Conservation (phyloP, 352 stramenopile genomes). For the Globisporangium uncinulatum region DNA sequence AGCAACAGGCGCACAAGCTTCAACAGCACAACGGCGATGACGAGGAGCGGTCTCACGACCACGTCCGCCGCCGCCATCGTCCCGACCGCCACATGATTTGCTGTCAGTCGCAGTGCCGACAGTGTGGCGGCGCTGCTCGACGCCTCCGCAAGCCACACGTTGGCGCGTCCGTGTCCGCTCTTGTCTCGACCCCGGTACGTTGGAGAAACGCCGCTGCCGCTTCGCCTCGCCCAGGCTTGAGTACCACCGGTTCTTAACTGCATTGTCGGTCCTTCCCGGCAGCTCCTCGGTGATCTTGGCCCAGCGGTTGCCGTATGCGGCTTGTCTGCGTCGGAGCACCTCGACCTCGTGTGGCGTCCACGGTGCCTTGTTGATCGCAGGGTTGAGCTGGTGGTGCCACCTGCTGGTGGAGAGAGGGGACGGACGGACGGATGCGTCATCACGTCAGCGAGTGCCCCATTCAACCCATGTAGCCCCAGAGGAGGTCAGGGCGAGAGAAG, state of each 20-base stretch:
- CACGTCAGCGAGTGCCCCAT: too few relatives aligned
- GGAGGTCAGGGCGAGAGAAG: neutral
- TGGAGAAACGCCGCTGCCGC: neutral
- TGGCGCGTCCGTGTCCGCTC: neutral
- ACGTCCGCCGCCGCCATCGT: too few relatives aligned
- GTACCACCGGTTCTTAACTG: constrained; percentile 51
- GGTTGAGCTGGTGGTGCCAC: constrained; percentile 32
- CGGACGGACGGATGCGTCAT: neutral
- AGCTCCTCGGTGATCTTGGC: constrained; percentile 37
- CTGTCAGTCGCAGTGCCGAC: too few relatives aligned
- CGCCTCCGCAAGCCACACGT: neutral
- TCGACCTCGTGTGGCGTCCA: constrained; percentile 36
- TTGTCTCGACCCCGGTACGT: neutral
- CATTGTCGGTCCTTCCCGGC: constrained; percentile 44
- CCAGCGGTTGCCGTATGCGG: constrained; percentile 34
- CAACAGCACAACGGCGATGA: too few relatives aligned
- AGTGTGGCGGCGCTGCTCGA: neutral
- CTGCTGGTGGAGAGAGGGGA: neutral
- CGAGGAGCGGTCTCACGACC: too few relatives aligned
- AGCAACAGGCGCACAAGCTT: too few relatives aligned
- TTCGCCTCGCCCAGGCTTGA: constrained; percentile 9
- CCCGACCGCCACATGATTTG: too few relatives aligned
- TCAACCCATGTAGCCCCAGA: neutral
- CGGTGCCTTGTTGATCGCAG: constrained; percentile 27
- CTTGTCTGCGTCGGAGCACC: constrained; percentile 26